Conservation (phyloP, 768 basidiomycete genomes). For the Lactarius vividus region DNA sequence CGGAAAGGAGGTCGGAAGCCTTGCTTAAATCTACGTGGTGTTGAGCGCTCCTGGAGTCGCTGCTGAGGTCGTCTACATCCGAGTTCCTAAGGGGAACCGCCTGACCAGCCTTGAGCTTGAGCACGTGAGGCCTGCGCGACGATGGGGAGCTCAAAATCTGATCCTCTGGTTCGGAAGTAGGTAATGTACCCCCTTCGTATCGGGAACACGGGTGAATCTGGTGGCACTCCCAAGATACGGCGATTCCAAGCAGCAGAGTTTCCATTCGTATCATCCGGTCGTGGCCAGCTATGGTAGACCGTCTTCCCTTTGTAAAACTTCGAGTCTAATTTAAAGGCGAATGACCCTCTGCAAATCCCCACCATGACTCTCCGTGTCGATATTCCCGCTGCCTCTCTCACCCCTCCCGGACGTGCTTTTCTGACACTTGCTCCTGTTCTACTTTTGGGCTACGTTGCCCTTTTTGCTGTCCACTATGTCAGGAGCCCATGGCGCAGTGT, state of each 20-base stretch:
- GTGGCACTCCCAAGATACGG: no score
- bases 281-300: background rate
- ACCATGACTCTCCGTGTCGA: background rate
- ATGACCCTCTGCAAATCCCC: background rate
- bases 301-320: background rate
- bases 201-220: no score
- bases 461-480: background rate
- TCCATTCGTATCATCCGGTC: background rate
- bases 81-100: no score
- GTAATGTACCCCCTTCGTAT: no score
- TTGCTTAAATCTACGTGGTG: no score
- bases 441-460: background rate
- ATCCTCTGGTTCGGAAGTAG: no score
- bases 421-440: background rate
- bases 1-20: no score
- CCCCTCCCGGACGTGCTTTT: background rate
- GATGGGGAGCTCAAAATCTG: no score
- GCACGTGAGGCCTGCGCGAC: no score
- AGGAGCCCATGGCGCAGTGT: constrained; percentile 19
- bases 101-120: no score
- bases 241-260: background rate
- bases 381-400: background rate
- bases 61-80: no score
- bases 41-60: no score
- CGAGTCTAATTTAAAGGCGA: background rate